Conservation (phyloP, 2,329 filamentous ascomycete genomes). For the Thielaviopsis ethacetica region DNA sequence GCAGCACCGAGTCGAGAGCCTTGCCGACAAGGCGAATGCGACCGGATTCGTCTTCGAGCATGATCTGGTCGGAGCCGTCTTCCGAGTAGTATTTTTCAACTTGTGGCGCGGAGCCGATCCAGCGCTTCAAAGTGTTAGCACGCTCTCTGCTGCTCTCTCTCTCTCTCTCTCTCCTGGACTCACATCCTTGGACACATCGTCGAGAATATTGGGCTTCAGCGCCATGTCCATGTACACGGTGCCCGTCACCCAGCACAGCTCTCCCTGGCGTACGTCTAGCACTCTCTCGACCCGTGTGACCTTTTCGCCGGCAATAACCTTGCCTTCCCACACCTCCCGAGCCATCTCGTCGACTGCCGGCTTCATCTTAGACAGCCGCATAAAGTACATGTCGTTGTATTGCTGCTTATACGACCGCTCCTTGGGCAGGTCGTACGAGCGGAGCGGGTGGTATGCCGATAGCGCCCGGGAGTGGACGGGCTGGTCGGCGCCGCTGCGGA, state of each 20-base stretch:
- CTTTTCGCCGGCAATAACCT: slow-evolving; percentile 60
- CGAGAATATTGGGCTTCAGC: slow-evolving; percentile 86
- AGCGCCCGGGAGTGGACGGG: slow-evolving; percentile 13
- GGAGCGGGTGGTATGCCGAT: slow-evolving; percentile 54
- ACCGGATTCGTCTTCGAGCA: slow-evolving; percentile 92
- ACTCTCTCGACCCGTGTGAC: slow-evolving; percentile 71
- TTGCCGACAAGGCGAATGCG: slow-evolving; percentile 65
- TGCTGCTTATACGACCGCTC: slow-evolving; percentile 76
- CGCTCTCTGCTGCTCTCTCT: too few relatives aligned
- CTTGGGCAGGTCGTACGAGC: slow-evolving; percentile 57
- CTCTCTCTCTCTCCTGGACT: slow-evolving; percentile 16
- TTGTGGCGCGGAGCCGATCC: slow-evolving; percentile 68
- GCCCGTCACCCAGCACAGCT: slow-evolving; percentile 87
- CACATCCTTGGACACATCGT: slow-evolving; percentile 87
- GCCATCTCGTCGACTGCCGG: slow-evolving; percentile 64
- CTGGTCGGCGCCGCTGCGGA: not conserved
- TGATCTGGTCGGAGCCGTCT: slow-evolving; percentile 48
- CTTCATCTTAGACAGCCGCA: slow-evolving; percentile 76
- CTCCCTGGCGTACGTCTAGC: slow-evolving; percentile 84
- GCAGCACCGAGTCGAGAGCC: slow-evolving; percentile 46
- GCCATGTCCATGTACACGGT: slow-evolving; percentile 97
- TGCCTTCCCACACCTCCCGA: slow-evolving; percentile 57
- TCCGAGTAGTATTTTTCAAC: slow-evolving; percentile 59
- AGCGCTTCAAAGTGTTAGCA: slow-evolving; percentile 41
- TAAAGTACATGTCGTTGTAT: slow-evolving; percentile 94